Evolutionary conservation across 2,329 filamentous ascomycete genomes (phyloP).

Genomic region (Ophiocordyceps polyrhachis-furcata): DNA sequence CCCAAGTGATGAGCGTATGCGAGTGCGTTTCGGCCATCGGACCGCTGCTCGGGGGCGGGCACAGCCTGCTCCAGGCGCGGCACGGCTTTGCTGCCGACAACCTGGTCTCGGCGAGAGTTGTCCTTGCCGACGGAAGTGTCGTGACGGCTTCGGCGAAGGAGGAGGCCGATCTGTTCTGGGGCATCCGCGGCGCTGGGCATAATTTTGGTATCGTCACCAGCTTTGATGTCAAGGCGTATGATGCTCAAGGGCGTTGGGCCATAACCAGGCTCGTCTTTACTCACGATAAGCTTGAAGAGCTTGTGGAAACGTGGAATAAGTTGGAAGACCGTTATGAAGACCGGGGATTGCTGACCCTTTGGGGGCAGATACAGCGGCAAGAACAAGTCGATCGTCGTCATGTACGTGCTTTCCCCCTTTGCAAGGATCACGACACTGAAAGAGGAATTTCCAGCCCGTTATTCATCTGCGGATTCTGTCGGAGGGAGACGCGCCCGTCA

Average conservation of each 20-base stretch:
- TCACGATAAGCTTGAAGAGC: neutral
- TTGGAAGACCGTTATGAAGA: neutral
- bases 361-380: neutral
- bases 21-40: neutral
- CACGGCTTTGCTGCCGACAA: slow-evolving; percentile 14
- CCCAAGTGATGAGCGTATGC: neutral
- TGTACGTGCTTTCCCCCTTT: neutral
- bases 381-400: neutral
- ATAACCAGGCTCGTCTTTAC: neutral
- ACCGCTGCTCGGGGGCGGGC: slow-evolving; percentile 1
- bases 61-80: neutral
- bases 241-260: neutral
- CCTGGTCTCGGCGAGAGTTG: slow-evolving; percentile 13
- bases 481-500: slow-evolving; percentile 1
- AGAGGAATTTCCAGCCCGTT: slow-evolving; percentile 1
- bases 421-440: neutral
- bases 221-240: slow-evolving; percentile 12
- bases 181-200: slow-evolving; percentile 12
- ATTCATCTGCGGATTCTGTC: slow-evolving; percentile 3
- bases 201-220: slow-evolving; percentile 16
- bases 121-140: slow-evolving; percentile 12
- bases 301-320: slow-evolving; percentile 1
- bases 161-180: slow-evolving; percentile 17
- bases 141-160: slow-evolving; percentile 5
- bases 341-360: neutral